These are phyloP conservation scores for Rutstroemia sydowiana DNA, from an alignment of 2,329 filamentous ascomycete species.

Conservation along the genomic window DNA sequence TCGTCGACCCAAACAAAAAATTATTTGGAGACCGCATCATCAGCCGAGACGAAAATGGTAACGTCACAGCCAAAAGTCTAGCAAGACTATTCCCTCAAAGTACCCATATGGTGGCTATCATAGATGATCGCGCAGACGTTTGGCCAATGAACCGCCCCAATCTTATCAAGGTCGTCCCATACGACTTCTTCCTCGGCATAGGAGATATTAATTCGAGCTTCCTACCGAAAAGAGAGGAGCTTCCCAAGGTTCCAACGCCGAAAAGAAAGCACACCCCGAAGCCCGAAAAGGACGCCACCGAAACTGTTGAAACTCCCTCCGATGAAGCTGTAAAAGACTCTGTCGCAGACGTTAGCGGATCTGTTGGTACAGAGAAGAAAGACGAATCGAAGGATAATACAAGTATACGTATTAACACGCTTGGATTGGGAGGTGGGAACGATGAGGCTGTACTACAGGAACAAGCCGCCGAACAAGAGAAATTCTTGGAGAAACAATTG, in stretches of 20 bases:
- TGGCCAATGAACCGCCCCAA: constrained; percentile 89
- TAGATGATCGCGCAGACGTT: constrained; percentile 93
- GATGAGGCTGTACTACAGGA: constrained; percentile 61
- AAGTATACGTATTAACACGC: constrained; percentile 34
- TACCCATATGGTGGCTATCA: constrained; percentile 98
- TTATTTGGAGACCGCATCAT: constrained; percentile 93
- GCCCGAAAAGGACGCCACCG: constrained; percentile 5
- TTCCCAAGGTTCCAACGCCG: constrained; percentile 27
- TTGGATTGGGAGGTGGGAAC: constrained; percentile 68
- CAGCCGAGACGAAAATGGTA: constrained; percentile 94
- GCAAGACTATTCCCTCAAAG: constrained; percentile 91
- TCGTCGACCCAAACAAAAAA: constrained; percentile 83
- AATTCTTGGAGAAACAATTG: constrained; percentile 79
- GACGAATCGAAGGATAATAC: constrained; percentile 9
- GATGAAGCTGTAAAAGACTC: background rate
- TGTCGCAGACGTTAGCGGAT: background rate
- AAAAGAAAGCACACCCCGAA: constrained; percentile 20
- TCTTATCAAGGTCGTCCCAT: constrained; percentile 88
- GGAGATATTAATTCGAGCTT: constrained; percentile 99
- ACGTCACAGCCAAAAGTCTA: constrained; percentile 81
- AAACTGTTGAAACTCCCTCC: constrained; percentile 7
- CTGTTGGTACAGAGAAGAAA: background rate
- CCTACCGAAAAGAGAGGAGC: constrained; percentile 66
- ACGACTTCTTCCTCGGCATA: constrained; percentile 97
- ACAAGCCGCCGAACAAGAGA: constrained; percentile 80